phyloP scores from a whole-genome alignment of 2,329 filamentous ascomycete genomes.

The Colletotrichum sojae region DNA sequence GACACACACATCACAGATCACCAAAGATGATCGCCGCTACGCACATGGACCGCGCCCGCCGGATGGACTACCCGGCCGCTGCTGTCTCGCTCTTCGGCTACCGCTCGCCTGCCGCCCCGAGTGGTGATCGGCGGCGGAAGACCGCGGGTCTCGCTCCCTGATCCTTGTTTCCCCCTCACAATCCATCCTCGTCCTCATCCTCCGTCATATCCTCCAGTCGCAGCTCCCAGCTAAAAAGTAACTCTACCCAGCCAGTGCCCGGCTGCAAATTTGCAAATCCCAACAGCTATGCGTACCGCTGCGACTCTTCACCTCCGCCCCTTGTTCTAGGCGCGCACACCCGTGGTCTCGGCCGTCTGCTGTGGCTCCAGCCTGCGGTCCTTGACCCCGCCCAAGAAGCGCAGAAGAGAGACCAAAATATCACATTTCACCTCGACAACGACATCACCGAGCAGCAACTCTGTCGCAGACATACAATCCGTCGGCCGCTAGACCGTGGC shows the following conservation, averaged over 20 bases:
- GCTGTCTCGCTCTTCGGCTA: not conserved
- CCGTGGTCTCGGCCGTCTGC: no score
- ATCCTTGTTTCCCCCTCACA: constrained; percentile 12
- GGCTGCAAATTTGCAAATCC: constrained; percentile 14
- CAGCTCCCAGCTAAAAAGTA: constrained; percentile 6
- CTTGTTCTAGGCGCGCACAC: not conserved
- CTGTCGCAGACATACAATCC: not conserved
- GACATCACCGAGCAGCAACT: constrained; percentile 11
- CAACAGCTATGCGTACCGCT: not conserved
- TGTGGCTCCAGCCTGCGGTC: no score
- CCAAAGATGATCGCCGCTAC: not conserved
- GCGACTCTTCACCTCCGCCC: not conserved
- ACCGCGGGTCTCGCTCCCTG: constrained; percentile 8
- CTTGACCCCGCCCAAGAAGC: not conserved
- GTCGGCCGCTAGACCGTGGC: not conserved
- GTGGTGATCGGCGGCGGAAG: constrained; percentile 15
- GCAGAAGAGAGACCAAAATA: not conserved
- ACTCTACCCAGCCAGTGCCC: not conserved
- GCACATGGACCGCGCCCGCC: no score
- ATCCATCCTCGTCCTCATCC: constrained; percentile 17
- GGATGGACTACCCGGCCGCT: not conserved
- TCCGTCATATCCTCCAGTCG: not conserved
- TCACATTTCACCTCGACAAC: constrained; percentile 8
- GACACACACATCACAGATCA: not conserved
- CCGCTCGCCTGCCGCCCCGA: constrained; percentile 1